A percentile compares a stretch with the other conserved stretches of the same genome.
phyloP scores from a whole-genome alignment of 371 early-diverging fungal genomes.

The Synchytrium microbalum region DNA sequence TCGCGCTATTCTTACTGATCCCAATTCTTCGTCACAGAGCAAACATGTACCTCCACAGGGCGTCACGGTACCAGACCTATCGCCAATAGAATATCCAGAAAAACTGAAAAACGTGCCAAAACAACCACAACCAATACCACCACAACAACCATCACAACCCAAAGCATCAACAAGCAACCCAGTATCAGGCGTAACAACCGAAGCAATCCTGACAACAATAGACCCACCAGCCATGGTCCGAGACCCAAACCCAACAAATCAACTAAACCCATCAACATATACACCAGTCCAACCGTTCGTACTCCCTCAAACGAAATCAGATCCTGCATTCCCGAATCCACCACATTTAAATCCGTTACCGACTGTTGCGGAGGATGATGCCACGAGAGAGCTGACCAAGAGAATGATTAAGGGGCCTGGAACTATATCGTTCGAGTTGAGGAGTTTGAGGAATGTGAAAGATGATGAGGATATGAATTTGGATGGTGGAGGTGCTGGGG shows the following conservation, averaged over 20 bases:
- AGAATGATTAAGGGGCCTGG: not conserved
- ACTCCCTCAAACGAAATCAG: not conserved
- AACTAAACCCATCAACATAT: conserved; percentile 1
- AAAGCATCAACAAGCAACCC: not conserved
- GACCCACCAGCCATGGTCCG: conserved; percentile 1
- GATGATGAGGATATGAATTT: not conserved
- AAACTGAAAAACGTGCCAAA: not conserved
- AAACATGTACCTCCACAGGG: not conserved
- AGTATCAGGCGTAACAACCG: not conserved
- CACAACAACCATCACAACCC: not conserved
- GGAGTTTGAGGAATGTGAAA: not conserved
- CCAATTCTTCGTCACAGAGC: not conserved
- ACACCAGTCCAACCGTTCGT: not conserved
- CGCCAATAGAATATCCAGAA: not conserved
- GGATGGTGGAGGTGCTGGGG: no score
- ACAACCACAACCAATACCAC: not conserved
- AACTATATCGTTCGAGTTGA: not conserved
- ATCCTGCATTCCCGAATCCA: not conserved
- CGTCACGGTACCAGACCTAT: not conserved
- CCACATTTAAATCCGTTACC: not conserved
- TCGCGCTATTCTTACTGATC: not conserved
- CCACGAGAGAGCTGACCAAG: not conserved
- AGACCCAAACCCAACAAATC: conserved; percentile 1
- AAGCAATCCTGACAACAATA: not conserved
- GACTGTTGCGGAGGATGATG: not conserved